Evolutionary conservation across 148 eudicot genomes (phyloP).

Genomic region (Fagopyrum tataricum): DNA sequence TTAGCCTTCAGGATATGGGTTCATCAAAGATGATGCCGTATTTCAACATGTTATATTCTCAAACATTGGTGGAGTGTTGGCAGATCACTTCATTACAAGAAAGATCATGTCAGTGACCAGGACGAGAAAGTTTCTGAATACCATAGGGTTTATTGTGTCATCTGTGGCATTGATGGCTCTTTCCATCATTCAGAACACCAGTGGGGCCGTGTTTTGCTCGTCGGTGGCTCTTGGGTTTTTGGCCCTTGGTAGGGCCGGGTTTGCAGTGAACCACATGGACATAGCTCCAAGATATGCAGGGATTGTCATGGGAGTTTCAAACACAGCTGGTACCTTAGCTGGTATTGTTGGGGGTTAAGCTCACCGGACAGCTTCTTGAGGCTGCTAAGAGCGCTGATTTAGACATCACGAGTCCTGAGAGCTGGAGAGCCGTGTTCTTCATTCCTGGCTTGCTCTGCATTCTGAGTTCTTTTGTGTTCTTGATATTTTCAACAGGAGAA

Average conservation of each 20-base stretch:
- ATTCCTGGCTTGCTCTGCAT: constrained; percentile 86
- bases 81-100: constrained; percentile 72
- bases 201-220: constrained; percentile 79
- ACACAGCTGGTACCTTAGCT: constrained; percentile 93
- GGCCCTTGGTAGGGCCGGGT: constrained; percentile 96
- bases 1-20: constrained; percentile 94
- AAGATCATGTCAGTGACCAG: constrained; percentile 57
- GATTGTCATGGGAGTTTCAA: constrained; percentile 93
- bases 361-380: constrained; percentile 85
- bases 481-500: constrained; percentile 76
- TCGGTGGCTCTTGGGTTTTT: constrained; percentile 92
- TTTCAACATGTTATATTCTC: constrained; percentile 75
- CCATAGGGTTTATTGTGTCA: constrained; percentile 72
- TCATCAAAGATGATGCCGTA: constrained; percentile 86
- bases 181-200: constrained; percentile 65
- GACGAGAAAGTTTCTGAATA: constrained; percentile 75
- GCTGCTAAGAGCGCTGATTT: constrained; percentile 72
- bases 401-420: constrained; percentile 70
- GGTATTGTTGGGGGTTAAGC: constrained; percentile 87
- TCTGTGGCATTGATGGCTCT: constrained; percentile 67
- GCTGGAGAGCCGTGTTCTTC: constrained; percentile 73
- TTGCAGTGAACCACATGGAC: constrained; percentile 98
- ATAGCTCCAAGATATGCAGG: constrained; percentile 96
- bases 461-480: constrained; percentile 62
- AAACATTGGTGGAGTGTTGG: constrained; percentile 73